Base-by-base conservation (phyloP, 495 filamentous ascomycete genomes). In the Chaetomium tenue region DNA sequence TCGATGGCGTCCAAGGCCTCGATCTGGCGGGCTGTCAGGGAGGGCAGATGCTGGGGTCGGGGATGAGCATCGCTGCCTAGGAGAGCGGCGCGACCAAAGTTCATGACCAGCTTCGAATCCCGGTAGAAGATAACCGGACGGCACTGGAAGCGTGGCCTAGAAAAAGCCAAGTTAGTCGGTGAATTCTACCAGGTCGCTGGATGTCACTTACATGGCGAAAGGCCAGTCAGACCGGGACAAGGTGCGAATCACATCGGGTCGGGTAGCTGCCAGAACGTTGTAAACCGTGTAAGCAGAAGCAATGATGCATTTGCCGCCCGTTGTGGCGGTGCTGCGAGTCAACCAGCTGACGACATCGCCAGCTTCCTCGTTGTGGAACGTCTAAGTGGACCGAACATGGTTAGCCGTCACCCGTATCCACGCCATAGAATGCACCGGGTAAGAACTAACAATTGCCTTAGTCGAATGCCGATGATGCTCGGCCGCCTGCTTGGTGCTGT, bases 321-420 rank as follows among this genome's bases (percentile, higher is more conserved):
- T 67, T 22, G 79, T 74, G 26, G 87, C 84, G 42, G 78, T 81
- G 68, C 76, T 78, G 30, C 84, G 80, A 3, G 81, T 82, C 54
- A 89, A 78, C 64, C 90, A 82, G 39, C 87, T 84, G 37, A 92
- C 75, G 30, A 92, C 82, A 70, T 92, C 90, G 40, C 80, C 78
- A 0, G 86, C 82, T 60, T 83, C 80, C 72, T 92, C 90, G 18
- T 88, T 92, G 69, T 92, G 90, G 69, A 92, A 92, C 37, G 86
- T 85, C 80, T 88, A 30, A 47, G 5, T 61, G 33, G 20, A 28
- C 37, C 50, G 39, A 2, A 33, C 7, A 6, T 26, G 37, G 42
- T 56, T 51, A 63, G 51, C 9, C 28, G 18, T 30, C 15, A 47
- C 6, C 25, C 12, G 26, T 9, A 40, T 30, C 23, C 28, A n/a